Conservation (phyloP, 169 alveolate genomes). For the Plasmodium coatneyi region DNA sequence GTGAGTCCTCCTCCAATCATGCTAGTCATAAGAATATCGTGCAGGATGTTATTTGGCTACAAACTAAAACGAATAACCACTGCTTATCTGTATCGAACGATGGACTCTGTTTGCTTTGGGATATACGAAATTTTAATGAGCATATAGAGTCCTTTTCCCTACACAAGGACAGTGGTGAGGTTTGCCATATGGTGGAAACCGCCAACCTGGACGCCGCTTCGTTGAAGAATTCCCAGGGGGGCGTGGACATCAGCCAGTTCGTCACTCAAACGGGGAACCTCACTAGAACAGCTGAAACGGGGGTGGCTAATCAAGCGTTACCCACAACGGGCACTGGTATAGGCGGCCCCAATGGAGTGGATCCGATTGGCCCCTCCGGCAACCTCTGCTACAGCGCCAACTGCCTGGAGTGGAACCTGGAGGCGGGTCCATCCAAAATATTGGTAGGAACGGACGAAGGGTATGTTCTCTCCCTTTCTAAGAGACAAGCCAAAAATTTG, state of each 20-base stretch:
- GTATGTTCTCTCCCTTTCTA: conserved; percentile 54
- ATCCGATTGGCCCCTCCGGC: too few species aligned
- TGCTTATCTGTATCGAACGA: conserved; percentile 56
- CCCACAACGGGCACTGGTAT: background rate
- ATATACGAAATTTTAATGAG: conserved; percentile 49
- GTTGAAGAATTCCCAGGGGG: background rate
- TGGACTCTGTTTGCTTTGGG: conserved; percentile 69
- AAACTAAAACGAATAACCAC: conserved; percentile 65
- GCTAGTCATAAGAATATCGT: conserved; percentile 59
- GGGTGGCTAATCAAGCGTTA: background rate
- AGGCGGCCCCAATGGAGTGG: too few species aligned
- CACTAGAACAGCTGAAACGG: background rate
- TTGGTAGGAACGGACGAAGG: conserved; percentile 73
- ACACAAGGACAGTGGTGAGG: conserved; percentile 26
- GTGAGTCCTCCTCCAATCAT: conserved; percentile 57
- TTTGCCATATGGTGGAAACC: conserved; percentile 25
- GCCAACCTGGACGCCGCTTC: background rate
- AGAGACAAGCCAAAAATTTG: conserved; percentile 55
- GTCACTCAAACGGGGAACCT: background rate
- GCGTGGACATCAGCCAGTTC: background rate
- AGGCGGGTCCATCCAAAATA: conserved; percentile 75
- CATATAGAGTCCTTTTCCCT: conserved; percentile 44
- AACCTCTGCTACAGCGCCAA: conserved; percentile 53
- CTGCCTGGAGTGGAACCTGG: conserved; percentile 64
- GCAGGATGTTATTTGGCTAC: conserved; percentile 63